A percentile compares a stretch with the other conserved stretches of the same genome.
phyloP scores from a whole-genome alignment of 177 flowering plant species.

The Vitis hybrid region DNA sequence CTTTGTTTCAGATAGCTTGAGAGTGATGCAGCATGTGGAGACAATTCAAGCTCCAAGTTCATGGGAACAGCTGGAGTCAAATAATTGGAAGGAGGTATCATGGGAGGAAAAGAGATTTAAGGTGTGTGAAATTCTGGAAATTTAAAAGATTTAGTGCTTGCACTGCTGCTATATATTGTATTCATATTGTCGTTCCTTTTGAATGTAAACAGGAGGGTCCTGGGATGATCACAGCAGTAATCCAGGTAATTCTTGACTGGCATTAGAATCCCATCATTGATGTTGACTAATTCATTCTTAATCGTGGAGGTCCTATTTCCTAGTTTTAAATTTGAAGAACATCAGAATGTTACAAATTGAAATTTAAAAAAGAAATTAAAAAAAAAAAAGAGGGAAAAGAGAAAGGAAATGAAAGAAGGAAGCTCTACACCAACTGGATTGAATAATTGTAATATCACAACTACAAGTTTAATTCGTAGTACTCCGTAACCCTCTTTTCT shows the following conservation, averaged over 20 bases:
- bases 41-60: slow-evolving; percentile 56
- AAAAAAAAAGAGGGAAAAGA: too few relatives aligned
- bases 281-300: too few relatives aligned
- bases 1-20: slow-evolving; percentile 65
- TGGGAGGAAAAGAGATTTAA: slow-evolving; percentile 71
- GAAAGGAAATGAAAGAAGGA: too few relatives aligned
- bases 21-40: slow-evolving; percentile 77
- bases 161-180: background rate
- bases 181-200: slow-evolving; percentile 1
- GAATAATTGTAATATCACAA: too few relatives aligned
- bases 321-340: too few relatives aligned
- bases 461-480: too few relatives aligned
- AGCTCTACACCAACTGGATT: too few relatives aligned
- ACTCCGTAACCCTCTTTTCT: background rate
- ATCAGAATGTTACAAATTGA: background rate
- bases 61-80: slow-evolving; percentile 46
- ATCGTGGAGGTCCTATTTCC: too few relatives aligned
- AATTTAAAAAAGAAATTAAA: too few relatives aligned
- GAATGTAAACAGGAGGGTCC: slow-evolving; percentile 45
- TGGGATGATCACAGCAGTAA: slow-evolving; percentile 54
- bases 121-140: slow-evolving; percentile 34
- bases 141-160: background rate
- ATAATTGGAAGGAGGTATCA: slow-evolving; percentile 52
- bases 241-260: slow-evolving; percentile 46
- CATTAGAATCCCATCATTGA: too few relatives aligned